Evolutionary conservation across 2,329 filamentous ascomycete species (phyloP), one percentile per base, ranked within the genome.

Genomic region (Setomelanomma holmii): DNA sequence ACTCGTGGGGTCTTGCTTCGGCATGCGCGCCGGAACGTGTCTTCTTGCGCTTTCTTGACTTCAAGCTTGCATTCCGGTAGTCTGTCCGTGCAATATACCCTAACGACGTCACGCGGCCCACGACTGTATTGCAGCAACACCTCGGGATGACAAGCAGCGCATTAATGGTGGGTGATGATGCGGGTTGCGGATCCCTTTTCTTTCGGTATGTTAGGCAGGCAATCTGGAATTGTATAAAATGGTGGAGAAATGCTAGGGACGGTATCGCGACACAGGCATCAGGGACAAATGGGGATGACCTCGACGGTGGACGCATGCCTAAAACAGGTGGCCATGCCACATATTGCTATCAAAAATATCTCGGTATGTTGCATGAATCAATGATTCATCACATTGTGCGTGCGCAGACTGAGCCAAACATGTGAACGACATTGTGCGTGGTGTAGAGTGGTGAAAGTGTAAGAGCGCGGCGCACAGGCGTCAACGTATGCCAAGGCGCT

Each of bases 21-120:
- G 56, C 58, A 49, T 49, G 11, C 21, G 55, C 20, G 45, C 46
- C 55, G 51, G 51, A 42, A 51, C 30, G 20, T 23, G 36, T 48
- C 41, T 42, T 40, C 43, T 43, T 36, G 43, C 44, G 30, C 34
- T 47, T 56, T 43, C 47, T 46, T 50, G 35, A 21, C 45, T 45
- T 36, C 33, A 44, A 40, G 44, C 42, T 48, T 49, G 30, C 35
- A 22, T 40, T 51, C 38, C 46, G 41, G 51, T 51, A 38, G 49
- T 53, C 40, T 16, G 42, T 51, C 43, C 47, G 45, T 51, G 60
- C 58, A 48, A 60, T 56, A 64, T 64, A 68, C 63, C 63, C 56
- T 56, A 45, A 68, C 53, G 61, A 67, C 51, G 52, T 64, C 54
- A 68, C 55, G 63, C 57, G 47, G 57, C 53, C 61, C 46, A 66